Percentiles rank a stretch among this genome's conserved stretches.
Evolutionary conservation across 805 yeast species (phyloP).

Genomic region (Kazachstania kunashirensis): DNA sequence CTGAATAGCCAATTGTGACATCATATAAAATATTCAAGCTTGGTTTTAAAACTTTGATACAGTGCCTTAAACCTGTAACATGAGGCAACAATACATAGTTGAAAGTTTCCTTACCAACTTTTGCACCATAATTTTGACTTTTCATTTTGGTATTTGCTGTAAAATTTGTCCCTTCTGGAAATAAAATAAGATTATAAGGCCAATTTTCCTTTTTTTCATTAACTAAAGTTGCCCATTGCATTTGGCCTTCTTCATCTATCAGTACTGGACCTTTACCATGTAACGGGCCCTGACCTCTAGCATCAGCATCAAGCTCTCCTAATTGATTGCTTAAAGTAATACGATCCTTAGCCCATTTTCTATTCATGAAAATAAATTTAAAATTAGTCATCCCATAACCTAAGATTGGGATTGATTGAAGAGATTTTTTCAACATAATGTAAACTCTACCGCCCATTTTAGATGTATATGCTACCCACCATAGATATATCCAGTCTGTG

Average conservation of each 20-base stretch:
- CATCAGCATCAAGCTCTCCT: slow-evolving; percentile 48
- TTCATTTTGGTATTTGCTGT: slow-evolving; percentile 53
- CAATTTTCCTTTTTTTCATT: slow-evolving; percentile 23
- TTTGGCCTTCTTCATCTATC: slow-evolving; percentile 23
- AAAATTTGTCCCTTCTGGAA: slow-evolving; percentile 92
- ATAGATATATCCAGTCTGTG: slow-evolving; percentile 83
- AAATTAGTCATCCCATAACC: slow-evolving; percentile 81
- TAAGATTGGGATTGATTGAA: slow-evolving; percentile 57
- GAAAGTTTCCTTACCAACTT: slow-evolving; percentile 39
- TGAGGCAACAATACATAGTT: slow-evolving; percentile 74
- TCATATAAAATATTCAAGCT: slow-evolving; percentile 62
- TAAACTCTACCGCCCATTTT: slow-evolving; percentile 53
- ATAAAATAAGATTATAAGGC: slow-evolving; percentile 65
- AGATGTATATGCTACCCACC: slow-evolving; percentile 76
- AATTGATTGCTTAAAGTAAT: slow-evolving; percentile 46
- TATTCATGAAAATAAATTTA: slow-evolving; percentile 66
- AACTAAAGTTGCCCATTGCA: slow-evolving; percentile 26
- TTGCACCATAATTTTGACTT: slow-evolving; percentile 48
- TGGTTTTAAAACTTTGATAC: slow-evolving; percentile 45
- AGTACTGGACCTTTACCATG: slow-evolving; percentile 27
- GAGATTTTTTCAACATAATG: slow-evolving; percentile 70
- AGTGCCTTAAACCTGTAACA: slow-evolving; percentile 64
- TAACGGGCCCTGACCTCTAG: slow-evolving; percentile 47
- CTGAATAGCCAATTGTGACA: slow-evolving; percentile 74
- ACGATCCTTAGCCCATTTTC: slow-evolving; percentile 82